Percentiles rank a stretch among this genome's conserved stretches.
phyloP scores from a whole-genome alignment of 1,284 basidiomycete species.

The Cutaneotrichosporon cutaneum region DNA sequence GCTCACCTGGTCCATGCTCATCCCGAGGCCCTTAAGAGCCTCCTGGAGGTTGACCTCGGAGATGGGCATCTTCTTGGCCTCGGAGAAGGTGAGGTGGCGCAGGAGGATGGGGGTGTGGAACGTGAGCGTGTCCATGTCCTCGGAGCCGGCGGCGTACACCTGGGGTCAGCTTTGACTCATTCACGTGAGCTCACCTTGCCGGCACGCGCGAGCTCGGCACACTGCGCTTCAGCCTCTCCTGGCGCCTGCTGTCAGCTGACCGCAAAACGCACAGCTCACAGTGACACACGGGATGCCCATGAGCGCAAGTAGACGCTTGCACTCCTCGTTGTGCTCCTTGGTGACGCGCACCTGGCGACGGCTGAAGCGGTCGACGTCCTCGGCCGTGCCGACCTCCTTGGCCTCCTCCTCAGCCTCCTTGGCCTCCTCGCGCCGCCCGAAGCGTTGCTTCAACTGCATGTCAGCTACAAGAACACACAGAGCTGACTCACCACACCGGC shows the following conservation, averaged over 20 bases:
- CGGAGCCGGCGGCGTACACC: conserved; percentile 95
- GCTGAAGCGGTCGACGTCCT: conserved; percentile 88
- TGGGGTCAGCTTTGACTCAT: conserved; percentile 41
- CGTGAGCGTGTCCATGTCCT: conserved; percentile 99
- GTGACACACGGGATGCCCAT: conserved; percentile 98
- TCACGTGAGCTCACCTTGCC: conserved; percentile 66
- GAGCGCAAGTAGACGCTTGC: conserved; percentile 76
- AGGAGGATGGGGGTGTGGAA: conserved; percentile 88
- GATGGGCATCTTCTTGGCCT: conserved; percentile 97
- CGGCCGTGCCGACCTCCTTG: conserved; percentile 89
- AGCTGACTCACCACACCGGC: conserved; percentile 76
- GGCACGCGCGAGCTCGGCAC: conserved; percentile 91
- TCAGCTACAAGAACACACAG: background rate
- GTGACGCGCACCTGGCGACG: conserved; percentile 94
- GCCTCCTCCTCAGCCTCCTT: conserved; percentile 94
- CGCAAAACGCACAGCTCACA: conserved; percentile 55
- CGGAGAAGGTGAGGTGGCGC: conserved; percentile 97
- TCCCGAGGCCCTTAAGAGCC: conserved; percentile 81
- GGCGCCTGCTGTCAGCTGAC: conserved; percentile 67
- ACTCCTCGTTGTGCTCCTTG: conserved; percentile 94
- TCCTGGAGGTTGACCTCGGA: conserved; percentile 82
- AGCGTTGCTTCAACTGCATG: conserved; percentile 61
- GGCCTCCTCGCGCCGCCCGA: conserved; percentile 85
- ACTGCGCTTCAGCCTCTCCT: conserved; percentile 97
- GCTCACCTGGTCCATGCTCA: conserved; percentile 83